Base-by-base conservation (phyloP, 2,329 filamentous ascomycete species). In the Fusarium circinatum region DNA sequence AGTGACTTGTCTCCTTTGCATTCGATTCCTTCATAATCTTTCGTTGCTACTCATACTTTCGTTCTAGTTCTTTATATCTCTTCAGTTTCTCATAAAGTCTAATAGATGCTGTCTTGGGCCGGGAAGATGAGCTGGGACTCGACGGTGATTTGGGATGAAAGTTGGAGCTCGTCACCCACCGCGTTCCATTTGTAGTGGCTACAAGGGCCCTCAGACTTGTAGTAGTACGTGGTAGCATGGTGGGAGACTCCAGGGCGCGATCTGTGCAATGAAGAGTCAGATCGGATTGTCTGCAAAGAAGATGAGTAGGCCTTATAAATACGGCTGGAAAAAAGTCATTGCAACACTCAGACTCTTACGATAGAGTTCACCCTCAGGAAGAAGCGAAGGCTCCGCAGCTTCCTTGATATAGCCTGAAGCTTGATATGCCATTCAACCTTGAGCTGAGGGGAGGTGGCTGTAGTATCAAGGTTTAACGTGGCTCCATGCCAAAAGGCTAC, bases 1-100 rank as follows among this genome's bases (percentile, higher is more conserved):
- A 7, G 44, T 10, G 5, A 15, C 8, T 22, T 4, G 5, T 9
- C 4, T 18, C 12, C 13, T 7, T 47, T 28, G 8, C 2, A 22
- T 47, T 26, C 2, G 7, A 13, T 0, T 45, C 7, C 7, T 13
- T 1, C 8, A 45, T 26, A 6, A 1, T 1, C 0, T 8, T 6
- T 13, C 42, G 15, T 44, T 44, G 42, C 9, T 44, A 6, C 11
- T 24, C n/a, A 0, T 12, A 18, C 7, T 8, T 44, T 18, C 5
- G 15, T 26, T 45, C n/a, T 11, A 45, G 10, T 13, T 45, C 42
- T 26, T 45, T 5, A 9, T 24, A 45, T 45, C 15, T 24, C 7
- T 24, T 8, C 11, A 45, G 7, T 13, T 8, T 45, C 17, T 45
- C 42, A 4, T 45, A 45, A 15, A 24, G 15, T 26, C 42, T 45